Base-by-base conservation (phyloP, 495 filamentous ascomycete genomes). In the Annulohypoxylon moriforme region DNA sequence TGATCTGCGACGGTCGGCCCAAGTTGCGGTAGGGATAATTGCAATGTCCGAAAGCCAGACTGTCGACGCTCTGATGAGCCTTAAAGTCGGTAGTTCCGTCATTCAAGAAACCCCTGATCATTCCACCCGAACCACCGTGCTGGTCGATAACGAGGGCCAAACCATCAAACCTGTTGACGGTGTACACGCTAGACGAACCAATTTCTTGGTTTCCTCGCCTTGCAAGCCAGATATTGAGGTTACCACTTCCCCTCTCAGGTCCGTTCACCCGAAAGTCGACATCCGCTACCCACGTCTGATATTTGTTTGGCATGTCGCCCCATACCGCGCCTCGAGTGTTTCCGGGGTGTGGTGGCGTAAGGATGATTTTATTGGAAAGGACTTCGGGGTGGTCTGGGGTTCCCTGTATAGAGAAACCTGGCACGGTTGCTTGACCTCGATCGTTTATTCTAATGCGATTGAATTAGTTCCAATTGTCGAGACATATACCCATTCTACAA, bases 11-110 rank as follows among this genome's bases (percentile, higher is more conserved):
- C 31, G 93, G 89, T 10, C 93, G 88, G 14, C 96, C 96, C 20
- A 96, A 84, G 81, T 99, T 99, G 58, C 96, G 92, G 83, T 98
- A 99, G 33, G 89, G 73, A 75, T 94, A 97, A 69, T 91, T 88
- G 82, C 96, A 99, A 80, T 97, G 93, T 24, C 94, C 96, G 76
- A 99, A 99, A 33, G 96, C 92, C 47, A 98, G 85, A 69, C 85
- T 90, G 79, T 97, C 94, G 3, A 97, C 89, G 72, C 86, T 90
- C 66, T 89, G 86, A 76, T 95, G 92, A 53, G 85, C 85, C 75
- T 89, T 92, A 85, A 92, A 97, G 77, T 96, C 92, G 66, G 83
- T 89, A 24, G 82, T 88, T 60, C 95, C 96, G 79, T 98, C 96
- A 79, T 98, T 99, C 76, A 99, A 81, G 83, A 98, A 98, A 20